Evolutionary conservation across 805 yeast genomes (phyloP).

Genomic region (Lachancea cidri): DNA sequence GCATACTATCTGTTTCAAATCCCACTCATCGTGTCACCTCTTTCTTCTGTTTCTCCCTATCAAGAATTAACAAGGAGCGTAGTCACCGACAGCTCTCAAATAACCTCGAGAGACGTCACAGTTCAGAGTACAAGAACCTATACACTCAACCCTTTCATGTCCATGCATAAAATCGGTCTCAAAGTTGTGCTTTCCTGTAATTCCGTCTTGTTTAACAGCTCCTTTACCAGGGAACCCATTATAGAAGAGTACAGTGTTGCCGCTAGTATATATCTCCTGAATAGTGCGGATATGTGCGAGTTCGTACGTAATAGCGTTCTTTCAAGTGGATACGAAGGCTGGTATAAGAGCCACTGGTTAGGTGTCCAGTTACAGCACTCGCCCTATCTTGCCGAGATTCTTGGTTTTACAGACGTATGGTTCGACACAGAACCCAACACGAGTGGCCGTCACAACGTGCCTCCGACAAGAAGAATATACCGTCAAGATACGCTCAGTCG

Average conservation of each 20-base stretch:
- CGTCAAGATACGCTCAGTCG: conserved; percentile 24
- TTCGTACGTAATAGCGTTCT: conserved; percentile 27
- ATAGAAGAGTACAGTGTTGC: conserved; percentile 34
- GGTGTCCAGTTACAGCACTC: conserved; percentile 18
- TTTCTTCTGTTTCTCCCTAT: conserved; percentile 25
- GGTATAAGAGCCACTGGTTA: conserved; percentile 32
- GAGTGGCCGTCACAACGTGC: conserved; percentile 30
- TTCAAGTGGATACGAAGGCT: conserved; percentile 29
- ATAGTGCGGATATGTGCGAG: conserved; percentile 32
- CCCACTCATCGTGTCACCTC: conserved; percentile 26
- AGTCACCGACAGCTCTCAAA: conserved; percentile 1
- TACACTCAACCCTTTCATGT: conserved; percentile 28
- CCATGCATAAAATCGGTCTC: conserved; percentile 27
- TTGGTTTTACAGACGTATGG: conserved; percentile 27
- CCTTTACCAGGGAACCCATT: conserved; percentile 31
- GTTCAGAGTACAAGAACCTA: conserved; percentile 17
- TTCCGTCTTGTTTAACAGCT: conserved; percentile 28
- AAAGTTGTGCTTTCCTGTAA: conserved; percentile 24
- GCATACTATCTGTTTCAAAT: conserved; percentile 28
- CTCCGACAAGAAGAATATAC: conserved; percentile 24
- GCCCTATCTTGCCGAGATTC: conserved; percentile 12
- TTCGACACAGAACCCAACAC: conserved; percentile 28
- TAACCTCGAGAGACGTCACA: conserved; percentile 22
- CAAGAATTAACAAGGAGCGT: conserved; percentile 1
- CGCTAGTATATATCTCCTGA: conserved; percentile 30